phyloP scores from a whole-genome alignment of 768 basidiomycete species.

The Kockovaella imperatae region DNA sequence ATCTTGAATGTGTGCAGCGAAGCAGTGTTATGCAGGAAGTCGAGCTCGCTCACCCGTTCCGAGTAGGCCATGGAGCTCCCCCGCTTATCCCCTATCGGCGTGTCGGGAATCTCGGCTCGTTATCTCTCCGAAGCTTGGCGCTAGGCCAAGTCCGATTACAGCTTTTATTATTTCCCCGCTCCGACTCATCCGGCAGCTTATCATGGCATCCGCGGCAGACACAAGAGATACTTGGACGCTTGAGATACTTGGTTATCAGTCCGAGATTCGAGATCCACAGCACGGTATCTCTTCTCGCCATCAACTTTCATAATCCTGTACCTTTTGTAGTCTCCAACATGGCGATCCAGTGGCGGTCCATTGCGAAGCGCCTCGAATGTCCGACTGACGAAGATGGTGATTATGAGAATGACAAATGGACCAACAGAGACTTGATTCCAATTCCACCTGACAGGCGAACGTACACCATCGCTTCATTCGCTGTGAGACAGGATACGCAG shows the following conservation, averaged over 20 bases:
- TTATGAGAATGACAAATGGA: conserved; percentile 16
- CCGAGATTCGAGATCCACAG: too few relatives aligned
- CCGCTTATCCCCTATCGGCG: too few relatives aligned
- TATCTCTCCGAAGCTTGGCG: too few relatives aligned
- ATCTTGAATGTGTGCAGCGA: neutral
- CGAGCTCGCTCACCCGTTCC: neutral
- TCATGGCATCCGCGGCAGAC: too few relatives aligned
- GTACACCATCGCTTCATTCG: conserved; percentile 17
- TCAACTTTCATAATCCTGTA: neutral
- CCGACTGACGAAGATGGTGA: conserved; percentile 17
- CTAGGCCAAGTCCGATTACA: too few relatives aligned
- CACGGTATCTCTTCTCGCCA: neutral
- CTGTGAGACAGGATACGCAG: conserved; percentile 2
- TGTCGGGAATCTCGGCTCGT: too few relatives aligned
- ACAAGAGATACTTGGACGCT: too few relatives aligned
- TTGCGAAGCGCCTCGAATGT: conserved; percentile 12
- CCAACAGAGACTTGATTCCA: conserved; percentile 30
- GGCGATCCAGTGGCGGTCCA: neutral
- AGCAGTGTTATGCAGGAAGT: neutral
- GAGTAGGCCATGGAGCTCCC: too few relatives aligned
- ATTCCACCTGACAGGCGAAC: conserved; percentile 25
- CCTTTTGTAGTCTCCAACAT: neutral
- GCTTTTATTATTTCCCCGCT: too few relatives aligned
- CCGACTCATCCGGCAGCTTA: too few relatives aligned
- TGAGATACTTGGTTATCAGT: too few relatives aligned